Conservation (phyloP, 148 eudicot genomes). For the Cornus suecica region DNA sequence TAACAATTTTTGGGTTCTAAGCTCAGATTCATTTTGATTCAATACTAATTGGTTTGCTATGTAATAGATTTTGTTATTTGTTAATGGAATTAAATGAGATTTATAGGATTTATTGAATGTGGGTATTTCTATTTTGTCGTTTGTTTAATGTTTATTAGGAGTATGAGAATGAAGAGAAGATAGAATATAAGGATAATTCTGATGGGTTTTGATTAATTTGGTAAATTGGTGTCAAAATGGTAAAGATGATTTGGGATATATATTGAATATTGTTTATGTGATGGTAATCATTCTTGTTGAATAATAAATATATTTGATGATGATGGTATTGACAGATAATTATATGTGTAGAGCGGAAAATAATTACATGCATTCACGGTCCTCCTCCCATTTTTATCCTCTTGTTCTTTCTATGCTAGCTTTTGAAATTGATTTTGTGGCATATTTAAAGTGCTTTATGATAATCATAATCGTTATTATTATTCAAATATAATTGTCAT, state of each 20-base stretch:
- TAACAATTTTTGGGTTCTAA: constrained; percentile 2
- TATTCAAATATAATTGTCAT: too few species aligned
- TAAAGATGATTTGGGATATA: background rate
- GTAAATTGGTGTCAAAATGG: background rate
- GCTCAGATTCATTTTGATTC: background rate
- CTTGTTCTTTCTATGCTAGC: background rate
- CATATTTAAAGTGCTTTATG: too few species aligned
- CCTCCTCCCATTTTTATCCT: background rate
- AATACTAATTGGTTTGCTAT: too few species aligned
- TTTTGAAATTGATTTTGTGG: background rate
- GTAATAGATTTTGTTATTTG: too few species aligned
- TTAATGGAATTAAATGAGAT: background rate
- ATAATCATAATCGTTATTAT: too few species aligned
- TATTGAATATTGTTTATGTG: background rate
- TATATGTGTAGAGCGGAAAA: background rate
- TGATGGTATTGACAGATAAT: background rate
- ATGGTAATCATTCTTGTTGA: background rate
- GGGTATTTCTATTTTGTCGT: background rate
- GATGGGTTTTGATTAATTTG: too few species aligned
- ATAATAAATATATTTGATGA: too few species aligned
- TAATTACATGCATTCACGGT: background rate
- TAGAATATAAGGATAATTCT: too few species aligned
- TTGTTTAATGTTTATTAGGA: too few species aligned
- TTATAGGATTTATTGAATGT: too few species aligned
- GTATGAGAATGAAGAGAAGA: too few species aligned